Conservation (phyloP, 2,329 filamentous ascomycete genomes). For the Alternaria angustiovoidea region DNA sequence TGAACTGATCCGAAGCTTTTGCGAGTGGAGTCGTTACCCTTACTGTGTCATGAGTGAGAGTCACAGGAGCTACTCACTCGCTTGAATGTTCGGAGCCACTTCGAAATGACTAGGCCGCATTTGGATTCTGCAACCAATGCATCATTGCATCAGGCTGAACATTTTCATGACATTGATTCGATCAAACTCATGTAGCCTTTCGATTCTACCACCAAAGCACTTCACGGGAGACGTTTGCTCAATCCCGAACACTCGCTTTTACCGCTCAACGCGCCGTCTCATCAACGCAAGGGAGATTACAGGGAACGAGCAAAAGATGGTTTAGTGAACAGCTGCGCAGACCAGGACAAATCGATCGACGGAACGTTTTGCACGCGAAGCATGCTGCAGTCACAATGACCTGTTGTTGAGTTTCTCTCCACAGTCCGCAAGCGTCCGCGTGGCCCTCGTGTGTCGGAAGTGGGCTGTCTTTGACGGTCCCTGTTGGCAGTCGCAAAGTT, state of each 20-base stretch:
- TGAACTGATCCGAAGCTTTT: not conserved
- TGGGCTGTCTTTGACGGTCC: not conserved
- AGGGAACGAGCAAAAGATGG: not conserved
- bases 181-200: not conserved
- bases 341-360: not conserved
- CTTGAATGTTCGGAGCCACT: not conserved
- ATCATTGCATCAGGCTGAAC: not conserved
- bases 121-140: not conserved
- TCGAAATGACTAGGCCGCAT: not conserved
- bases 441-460: not conserved
- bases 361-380: not conserved
- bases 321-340: not conserved
- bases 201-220: not conserved
- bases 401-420: not conserved
- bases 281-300: not conserved
- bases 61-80: not conserved
- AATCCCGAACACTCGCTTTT: not conserved
- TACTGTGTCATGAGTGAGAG: not conserved
- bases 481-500: slow-evolving; percentile 1
- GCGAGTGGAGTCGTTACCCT: not conserved
- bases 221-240: not conserved
- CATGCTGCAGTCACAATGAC: not conserved
- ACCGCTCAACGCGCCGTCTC: not conserved
- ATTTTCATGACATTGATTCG: not conserved
- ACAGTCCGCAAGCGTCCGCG: not conserved